A percentile compares a stretch with the other conserved stretches of the same genome.
Evolutionary conservation across 2,329 filamentous ascomycete genomes (phyloP).

Genomic region (Sporothrix sp.): DNA sequence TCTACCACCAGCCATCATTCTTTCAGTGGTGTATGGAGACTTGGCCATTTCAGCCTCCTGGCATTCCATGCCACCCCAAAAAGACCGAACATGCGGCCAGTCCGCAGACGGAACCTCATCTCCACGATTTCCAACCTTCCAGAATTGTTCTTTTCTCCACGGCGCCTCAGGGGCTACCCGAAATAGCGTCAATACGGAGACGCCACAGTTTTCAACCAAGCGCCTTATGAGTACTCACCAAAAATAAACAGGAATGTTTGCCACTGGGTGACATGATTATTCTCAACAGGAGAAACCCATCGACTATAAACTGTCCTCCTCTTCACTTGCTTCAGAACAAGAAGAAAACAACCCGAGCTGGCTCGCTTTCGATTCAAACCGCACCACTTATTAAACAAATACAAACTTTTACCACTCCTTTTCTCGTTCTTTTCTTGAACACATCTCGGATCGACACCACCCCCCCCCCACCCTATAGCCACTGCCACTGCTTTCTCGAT

Average conservation of each 20-base stretch:
- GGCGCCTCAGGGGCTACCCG: background rate
- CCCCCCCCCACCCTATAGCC: no score
- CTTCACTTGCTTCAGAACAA: no score
- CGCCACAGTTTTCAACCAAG: no score
- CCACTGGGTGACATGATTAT: no score
- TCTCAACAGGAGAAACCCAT: no score
- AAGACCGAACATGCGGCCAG: background rate
- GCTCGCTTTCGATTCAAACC: background rate
- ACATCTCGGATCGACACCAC: background rate
- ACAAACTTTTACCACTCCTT: background rate
- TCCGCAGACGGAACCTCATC: background rate
- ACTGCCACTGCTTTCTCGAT: background rate
- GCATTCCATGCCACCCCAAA: no score
- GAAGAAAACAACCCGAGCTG: background rate
- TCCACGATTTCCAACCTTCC: background rate
- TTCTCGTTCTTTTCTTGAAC: background rate
- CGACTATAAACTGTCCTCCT: no score
- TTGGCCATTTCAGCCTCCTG: no score
- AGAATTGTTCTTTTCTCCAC: constrained; percentile 2
- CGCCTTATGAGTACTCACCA: no score
- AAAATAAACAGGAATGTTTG: no score
- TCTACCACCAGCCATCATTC: no score
- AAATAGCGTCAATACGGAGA: background rate
- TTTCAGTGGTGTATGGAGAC: no score
- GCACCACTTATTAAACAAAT: background rate